Evolutionary conservation across 768 basidiomycete genomes (phyloP), one percentile per base, ranked within the genome.

Genomic region (Pisolithus microcarpus): DNA sequence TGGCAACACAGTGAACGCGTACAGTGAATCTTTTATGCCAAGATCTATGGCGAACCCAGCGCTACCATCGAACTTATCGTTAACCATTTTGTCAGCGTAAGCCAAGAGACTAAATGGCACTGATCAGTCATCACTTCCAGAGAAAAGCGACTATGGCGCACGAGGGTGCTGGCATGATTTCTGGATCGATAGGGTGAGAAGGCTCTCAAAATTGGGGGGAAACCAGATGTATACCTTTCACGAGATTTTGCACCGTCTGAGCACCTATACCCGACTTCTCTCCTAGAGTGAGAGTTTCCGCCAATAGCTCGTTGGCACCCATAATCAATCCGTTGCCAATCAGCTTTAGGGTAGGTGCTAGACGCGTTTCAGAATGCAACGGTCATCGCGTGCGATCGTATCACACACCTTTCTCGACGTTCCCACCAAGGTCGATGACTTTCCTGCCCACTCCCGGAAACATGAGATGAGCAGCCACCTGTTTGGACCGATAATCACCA

Each of bases 231-330:
- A 49, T 59, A 76, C 84, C 85, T 71, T 81, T 79, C 47, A 89
- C 71, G 16, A 82, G 72, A 18, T 66, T 63, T 19, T 77, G 68
- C 11, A 87, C 75, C 37, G 78, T 72, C 8, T 79, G 72, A 2
- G 83, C 73, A 3, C 81, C 83, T 36, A 95, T 84, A 21, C 91
- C 92, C 0, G 86, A 75, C 67, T 90, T 90, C 56, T 91, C 87
- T 4, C 85, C 84, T 9, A 94, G 78, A 1, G 91, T 93, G 60
- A 87, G 82, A n/a, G 79, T 73, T 69, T 94, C 91, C 0, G 85
- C 82, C 11, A 94, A 72, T 9, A 93, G 70, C 62, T 93, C 91
- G 38, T 92, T 72, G 24, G 74, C 72, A n/a, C 86, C 84, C 38
- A 90, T 69, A 49, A 91, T 81, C 67, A 91, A 68, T 1, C 85